A percentile compares a stretch with the other conserved stretches of the same genome.
Conservation (phyloP, 1,284 basidiomycete genomes). For the Cystobasidium sp. region DNA sequence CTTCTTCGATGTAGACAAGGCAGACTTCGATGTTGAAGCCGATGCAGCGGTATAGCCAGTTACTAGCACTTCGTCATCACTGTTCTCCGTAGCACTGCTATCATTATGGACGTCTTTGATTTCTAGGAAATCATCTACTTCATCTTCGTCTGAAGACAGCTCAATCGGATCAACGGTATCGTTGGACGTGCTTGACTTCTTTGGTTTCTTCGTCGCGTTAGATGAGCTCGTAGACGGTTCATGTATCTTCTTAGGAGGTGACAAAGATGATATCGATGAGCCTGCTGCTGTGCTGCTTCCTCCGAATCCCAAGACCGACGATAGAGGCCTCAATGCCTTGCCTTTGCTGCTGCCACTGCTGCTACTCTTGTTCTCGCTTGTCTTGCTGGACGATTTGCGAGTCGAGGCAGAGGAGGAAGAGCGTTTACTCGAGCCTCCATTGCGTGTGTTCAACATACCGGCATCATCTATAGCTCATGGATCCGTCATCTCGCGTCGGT, state of each 20-base stretch:
- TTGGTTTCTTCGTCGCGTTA: not conserved
- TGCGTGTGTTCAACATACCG: slow-evolving; percentile 25
- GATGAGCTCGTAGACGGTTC: slow-evolving; percentile 1
- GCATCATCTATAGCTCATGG: not conserved
- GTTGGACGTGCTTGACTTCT: slow-evolving; percentile 6
- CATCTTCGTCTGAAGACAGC: slow-evolving; percentile 27
- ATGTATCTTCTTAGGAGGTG: not conserved
- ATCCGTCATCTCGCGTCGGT: not conserved
- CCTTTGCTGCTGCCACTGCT: not conserved
- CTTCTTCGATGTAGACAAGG: not conserved
- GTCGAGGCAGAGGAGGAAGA: not conserved
- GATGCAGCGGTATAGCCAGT: slow-evolving; percentile 19
- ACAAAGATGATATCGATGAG: not conserved
- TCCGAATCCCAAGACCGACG: slow-evolving; percentile 23
- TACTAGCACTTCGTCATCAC: slow-evolving; percentile 23
- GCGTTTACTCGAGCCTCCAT: not conserved
- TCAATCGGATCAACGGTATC: slow-evolving; percentile 36
- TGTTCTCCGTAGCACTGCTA: slow-evolving; percentile 11
- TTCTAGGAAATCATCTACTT: slow-evolving; percentile 20
- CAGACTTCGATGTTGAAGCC: not conserved
- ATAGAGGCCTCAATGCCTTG: slow-evolving; percentile 20
- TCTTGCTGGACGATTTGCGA: not conserved
- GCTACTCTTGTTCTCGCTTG: slow-evolving; percentile 10
- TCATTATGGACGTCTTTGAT: slow-evolving; percentile 1
- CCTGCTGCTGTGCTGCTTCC: not conserved